phyloP scores from a whole-genome alignment of 768 basidiomycete species.

The Inosperma sp. region DNA sequence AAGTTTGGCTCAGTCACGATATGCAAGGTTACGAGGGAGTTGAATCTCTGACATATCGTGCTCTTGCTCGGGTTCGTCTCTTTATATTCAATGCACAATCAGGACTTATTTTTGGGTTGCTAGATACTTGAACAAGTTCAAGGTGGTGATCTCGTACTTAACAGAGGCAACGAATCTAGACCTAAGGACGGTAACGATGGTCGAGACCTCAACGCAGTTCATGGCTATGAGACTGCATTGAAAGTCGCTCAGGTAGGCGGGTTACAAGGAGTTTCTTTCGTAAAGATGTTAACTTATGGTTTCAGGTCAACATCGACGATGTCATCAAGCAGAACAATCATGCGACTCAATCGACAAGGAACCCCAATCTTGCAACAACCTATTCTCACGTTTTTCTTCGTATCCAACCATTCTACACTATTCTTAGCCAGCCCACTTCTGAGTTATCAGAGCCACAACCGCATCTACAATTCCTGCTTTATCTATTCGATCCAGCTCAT shows the following conservation, averaged over 20 bases:
- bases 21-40: constrained; percentile 97
- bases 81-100: not conserved
- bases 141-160: constrained; percentile 86
- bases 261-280: not conserved
- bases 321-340: constrained; percentile 59
- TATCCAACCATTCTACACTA: constrained; percentile 78
- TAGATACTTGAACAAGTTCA: constrained; percentile 94
- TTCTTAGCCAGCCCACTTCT: constrained; percentile 41
- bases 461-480: constrained; percentile 67
- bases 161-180: constrained; percentile 71
- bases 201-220: constrained; percentile 77
- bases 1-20: constrained; percentile 93
- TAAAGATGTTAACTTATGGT: not conserved
- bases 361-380: constrained; percentile 52
- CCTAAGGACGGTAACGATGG: constrained; percentile 53
- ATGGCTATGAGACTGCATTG: constrained; percentile 78
- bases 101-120: not conserved
- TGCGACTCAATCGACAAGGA: constrained; percentile 26
- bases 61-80: constrained; percentile 65
- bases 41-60: constrained; percentile 88
- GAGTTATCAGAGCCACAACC: constrained; percentile 34
- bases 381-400: constrained; percentile 92
- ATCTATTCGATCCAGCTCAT: constrained; percentile 76
- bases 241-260: constrained; percentile 75
- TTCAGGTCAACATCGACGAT: constrained; percentile 73